Evolutionary conservation across 345 rosid genomes (phyloP), one percentile per base, ranked within the genome.

Genomic region (Populus euphratica): DNA sequence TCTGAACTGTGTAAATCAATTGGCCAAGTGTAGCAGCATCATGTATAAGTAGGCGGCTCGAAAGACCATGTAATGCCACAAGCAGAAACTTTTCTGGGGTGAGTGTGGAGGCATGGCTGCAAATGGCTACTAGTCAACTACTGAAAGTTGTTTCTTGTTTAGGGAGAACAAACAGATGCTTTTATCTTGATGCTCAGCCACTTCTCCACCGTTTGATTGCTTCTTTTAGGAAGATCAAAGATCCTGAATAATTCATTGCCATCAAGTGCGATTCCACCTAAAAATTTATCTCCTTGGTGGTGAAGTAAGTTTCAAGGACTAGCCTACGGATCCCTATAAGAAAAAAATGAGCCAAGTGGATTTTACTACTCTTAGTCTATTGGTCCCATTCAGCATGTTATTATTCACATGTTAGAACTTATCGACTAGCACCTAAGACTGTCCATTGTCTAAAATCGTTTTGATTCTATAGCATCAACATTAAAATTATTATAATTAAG

Each of bases 211-310:
- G 65, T 54, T n/a, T 13, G 77, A 70, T 79, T 73, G 78, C 20
- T 23, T 35, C 20, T 62, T 73, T 16, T 21, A 39, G 25, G 47
- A 79, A 69, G 73, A 73, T 52, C 16, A 20, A 59, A 54, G 43
- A 68, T 61, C 35, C 23, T 27, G 16, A 41, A 27, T 41, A n/a
- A 74, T 49, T 61, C 43, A 25, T 35, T 43, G 35, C 23, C 38
- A 31, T 65, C 70, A 52, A 73, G 65, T 79, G 85, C 70, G 78
- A 76, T 73, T 68, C 73, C 85, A 79, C 78, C 64, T 79, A 80
- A 76, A 65, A 29, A 72, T 72, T 66, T 3, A 13, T 47, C 50
- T 29, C 18, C n/a, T 11, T 14, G 18, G 14, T 14, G 13, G 61
- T 16, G 76, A 64, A 65, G 76, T 49, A 47, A 71, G 20, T 35